phyloP scores from a whole-genome alignment of 1,139 yeast species.

The Saccharomycopsis crataegensis region DNA sequence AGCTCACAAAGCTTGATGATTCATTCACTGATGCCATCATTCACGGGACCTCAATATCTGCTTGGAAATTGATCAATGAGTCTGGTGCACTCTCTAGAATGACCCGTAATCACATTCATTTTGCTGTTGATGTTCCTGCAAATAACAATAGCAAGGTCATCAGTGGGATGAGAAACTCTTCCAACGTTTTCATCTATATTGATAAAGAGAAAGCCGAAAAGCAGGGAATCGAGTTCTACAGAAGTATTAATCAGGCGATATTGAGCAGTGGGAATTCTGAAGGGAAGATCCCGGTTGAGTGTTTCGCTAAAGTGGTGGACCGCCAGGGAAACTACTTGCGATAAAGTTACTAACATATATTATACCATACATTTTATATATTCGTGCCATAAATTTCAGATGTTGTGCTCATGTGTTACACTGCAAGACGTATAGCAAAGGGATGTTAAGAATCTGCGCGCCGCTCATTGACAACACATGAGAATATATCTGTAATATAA shows the following conservation, averaged over 20 bases:
- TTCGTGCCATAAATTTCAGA: no score
- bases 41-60: slow-evolving; percentile 71
- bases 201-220: slow-evolving; percentile 41
- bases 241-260: slow-evolving; percentile 69
- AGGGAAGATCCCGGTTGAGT: slow-evolving; percentile 44
- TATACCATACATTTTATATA: no score
- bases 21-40: slow-evolving; percentile 43
- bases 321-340: slow-evolving; percentile 19
- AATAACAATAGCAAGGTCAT: slow-evolving; percentile 32
- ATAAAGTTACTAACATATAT: no score
- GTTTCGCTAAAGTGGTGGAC: slow-evolving; percentile 35
- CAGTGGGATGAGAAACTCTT: slow-evolving; percentile 65
- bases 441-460: no score
- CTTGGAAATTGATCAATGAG: slow-evolving; percentile 41
- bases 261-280: slow-evolving; percentile 52
- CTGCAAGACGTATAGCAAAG: no score
- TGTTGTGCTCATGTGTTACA: no score
- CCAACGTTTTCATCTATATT: slow-evolving; percentile 57
- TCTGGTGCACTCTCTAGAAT: slow-evolving; percentile 58
- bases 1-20: slow-evolving; percentile 28
- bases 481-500: no score
- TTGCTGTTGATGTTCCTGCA: slow-evolving; percentile 35
- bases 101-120: slow-evolving; percentile 80
- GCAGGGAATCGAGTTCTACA: slow-evolving; percentile 48
- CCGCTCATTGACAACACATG: no score